phyloP scores from a whole-genome alignment of 164 flowering plant species.

The Vitis cinerea region DNA sequence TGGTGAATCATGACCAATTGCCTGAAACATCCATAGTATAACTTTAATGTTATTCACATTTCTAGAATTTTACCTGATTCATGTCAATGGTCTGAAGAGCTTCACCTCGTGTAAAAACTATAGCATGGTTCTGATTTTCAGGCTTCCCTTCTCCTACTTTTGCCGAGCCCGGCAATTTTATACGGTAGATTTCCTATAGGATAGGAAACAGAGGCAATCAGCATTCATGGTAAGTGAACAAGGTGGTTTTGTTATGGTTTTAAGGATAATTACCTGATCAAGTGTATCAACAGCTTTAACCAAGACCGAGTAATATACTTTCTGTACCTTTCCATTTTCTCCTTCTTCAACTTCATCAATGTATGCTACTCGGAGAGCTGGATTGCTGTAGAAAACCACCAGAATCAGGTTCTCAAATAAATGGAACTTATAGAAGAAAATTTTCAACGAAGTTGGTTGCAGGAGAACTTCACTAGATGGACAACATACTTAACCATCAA shows the following conservation, averaged over 20 bases:
- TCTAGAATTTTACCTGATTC: conserved; percentile 69
- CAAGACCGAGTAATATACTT: conserved; percentile 90
- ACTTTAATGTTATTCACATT: background rate
- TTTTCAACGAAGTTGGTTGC: background rate
- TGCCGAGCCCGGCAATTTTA: conserved; percentile 92
- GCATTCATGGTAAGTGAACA: background rate
- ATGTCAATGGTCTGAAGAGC: conserved; percentile 98
- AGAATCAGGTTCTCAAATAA: conserved; percentile 4
- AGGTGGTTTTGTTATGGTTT: background rate
- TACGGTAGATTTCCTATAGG: conserved; percentile 84
- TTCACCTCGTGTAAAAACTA: conserved; percentile 90
- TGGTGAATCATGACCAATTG: conserved; percentile 5
- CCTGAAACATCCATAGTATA: background rate
- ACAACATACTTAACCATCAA: conserved; percentile 92
- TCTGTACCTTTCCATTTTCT: conserved; percentile 67
- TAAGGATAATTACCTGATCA: conserved; percentile 73
- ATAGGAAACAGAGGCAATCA: too few species aligned
- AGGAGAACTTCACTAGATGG: conserved; percentile 6
- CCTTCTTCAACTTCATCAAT: conserved; percentile 98
- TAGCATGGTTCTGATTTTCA: conserved; percentile 99
- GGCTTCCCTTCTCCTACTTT: conserved; percentile 99
- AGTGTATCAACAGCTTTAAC: conserved; percentile 88
- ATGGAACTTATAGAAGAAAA: conserved; percentile 1
- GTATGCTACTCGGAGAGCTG: conserved; percentile 95
- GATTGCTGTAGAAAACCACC: conserved; percentile 52